Percentiles rank a stretch among this genome's conserved stretches.
Evolutionary conservation across 805 yeast genomes (phyloP).

Genomic region (Candida xiaguanensis): DNA sequence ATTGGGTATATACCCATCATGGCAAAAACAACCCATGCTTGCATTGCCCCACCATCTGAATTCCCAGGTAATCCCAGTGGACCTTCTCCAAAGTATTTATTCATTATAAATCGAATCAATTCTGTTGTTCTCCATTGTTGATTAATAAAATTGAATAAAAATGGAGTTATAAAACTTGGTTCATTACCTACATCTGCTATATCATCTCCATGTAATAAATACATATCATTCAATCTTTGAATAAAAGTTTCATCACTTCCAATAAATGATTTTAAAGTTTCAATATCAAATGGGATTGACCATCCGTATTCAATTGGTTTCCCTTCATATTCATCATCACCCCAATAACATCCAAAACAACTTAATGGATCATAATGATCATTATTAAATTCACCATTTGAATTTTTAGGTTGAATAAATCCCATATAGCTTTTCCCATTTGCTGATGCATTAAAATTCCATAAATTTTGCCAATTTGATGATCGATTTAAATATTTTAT

Average conservation of each 20-base stretch:
- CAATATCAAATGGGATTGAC: constrained; percentile 32
- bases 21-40: constrained; percentile 31
- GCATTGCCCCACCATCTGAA: constrained; percentile 39
- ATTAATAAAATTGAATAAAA: constrained; percentile 28
- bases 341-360: constrained; percentile 34
- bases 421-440: constrained; percentile 21
- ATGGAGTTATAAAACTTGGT: constrained; percentile 34
- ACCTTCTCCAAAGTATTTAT: constrained; percentile 22
- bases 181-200: constrained; percentile 35
- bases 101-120: constrained; percentile 24
- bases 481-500: constrained; percentile 27
- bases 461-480: constrained; percentile 31
- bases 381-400: constrained; percentile 23
- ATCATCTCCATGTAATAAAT: constrained; percentile 21
- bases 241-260: constrained; percentile 23
- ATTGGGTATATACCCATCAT: constrained; percentile 33
- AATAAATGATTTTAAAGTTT: constrained; percentile 19
- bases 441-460: constrained; percentile 26
- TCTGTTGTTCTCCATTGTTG: constrained; percentile 25
- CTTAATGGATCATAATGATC: constrained; percentile 25
- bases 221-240: constrained; percentile 32
- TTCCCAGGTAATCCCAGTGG: constrained; percentile 31
- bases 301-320: constrained; percentile 32
- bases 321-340: constrained; percentile 30
- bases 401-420: constrained; percentile 29